A percentile compares a stretch with the other conserved stretches of the same genome.
These are phyloP conservation scores for Claviceps sorghi DNA, from an alignment of 2,329 filamentous ascomycete species.

Conservation along the genomic window DNA sequence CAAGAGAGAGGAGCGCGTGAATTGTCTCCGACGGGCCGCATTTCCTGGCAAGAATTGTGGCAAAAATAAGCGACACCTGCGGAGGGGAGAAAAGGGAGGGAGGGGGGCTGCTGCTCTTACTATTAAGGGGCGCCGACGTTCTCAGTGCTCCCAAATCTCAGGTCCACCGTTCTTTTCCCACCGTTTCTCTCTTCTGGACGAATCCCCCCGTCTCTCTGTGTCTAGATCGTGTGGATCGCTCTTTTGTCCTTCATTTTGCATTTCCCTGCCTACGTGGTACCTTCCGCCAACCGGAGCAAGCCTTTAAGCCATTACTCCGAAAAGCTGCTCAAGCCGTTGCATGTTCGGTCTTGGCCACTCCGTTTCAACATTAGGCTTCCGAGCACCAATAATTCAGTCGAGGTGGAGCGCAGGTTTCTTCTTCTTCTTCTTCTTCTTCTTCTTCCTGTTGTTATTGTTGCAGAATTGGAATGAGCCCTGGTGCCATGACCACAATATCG, in stretches of 20 bases:
- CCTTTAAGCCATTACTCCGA: not conserved
- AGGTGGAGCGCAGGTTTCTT: not conserved
- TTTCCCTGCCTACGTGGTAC: not conserved
- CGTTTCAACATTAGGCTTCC: not conserved
- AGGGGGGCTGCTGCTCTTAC: too few relatives aligned
- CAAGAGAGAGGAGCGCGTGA: not conserved
- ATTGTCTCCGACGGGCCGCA: not conserved
- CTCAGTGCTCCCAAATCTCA: not conserved
- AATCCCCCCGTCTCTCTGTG: not conserved
- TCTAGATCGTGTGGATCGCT: not conserved
- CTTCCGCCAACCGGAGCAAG: not conserved
- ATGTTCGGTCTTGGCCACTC: not conserved
- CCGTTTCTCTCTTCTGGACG: not conserved
- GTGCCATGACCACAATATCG: not conserved
- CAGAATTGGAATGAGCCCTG: not conserved
- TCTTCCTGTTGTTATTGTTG: too few relatives aligned
- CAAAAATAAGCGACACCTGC: not conserved
- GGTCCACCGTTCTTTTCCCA: not conserved
- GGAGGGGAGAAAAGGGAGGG: not conserved
- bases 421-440: not conserved
- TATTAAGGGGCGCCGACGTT: not conserved
- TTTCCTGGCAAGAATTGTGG: not conserved
- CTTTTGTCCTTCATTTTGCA: slow-evolving; percentile 1
- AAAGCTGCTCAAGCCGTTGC: slow-evolving; percentile 3
- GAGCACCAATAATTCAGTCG: not conserved